Percentiles rank a stretch among this genome's conserved stretches.
These are phyloP conservation scores for Mucor saturninus DNA, from an alignment of 371 early-diverging fungal genomes.

Conservation along the genomic window DNA sequence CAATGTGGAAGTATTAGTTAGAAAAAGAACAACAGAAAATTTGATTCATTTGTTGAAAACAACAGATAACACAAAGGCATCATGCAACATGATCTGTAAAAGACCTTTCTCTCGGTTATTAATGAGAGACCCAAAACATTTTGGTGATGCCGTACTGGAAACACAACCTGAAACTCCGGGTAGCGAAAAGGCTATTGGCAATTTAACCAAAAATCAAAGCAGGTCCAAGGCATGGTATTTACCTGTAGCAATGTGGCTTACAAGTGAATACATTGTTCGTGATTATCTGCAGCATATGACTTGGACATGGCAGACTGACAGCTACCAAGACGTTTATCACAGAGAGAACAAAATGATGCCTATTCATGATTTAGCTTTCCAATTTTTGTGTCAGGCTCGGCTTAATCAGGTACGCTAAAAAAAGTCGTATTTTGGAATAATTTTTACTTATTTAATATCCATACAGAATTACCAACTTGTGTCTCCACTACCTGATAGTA, in stretches of 20 bases:
- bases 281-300: constrained; percentile 67
- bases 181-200: constrained; percentile 3
- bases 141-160: constrained; percentile 6
- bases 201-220: constrained; percentile 18
- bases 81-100: constrained; percentile 46
- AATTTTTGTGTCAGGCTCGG: constrained; percentile 72
- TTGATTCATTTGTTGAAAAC: constrained; percentile 25
- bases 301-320: constrained; percentile 71
- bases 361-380: constrained; percentile 74
- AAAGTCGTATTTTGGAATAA: too few relatives aligned
- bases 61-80: constrained; percentile 19
- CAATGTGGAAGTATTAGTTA: constrained; percentile 46
- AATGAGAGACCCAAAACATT: constrained; percentile 57
- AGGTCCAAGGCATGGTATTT: constrained; percentile 45
- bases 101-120: constrained; percentile 56
- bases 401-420: constrained; percentile 59
- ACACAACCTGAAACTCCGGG: background rate
- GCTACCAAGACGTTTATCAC: constrained; percentile 55
- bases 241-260: constrained; percentile 45
- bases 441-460: background rate
- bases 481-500: constrained; percentile 59
- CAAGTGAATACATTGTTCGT: constrained; percentile 57
- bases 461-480: constrained; percentile 54
- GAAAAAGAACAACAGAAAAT: constrained; percentile 32
- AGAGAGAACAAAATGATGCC: constrained; percentile 63